These are phyloP conservation scores for Gyrodon lividus DNA, from an alignment of 768 basidiomycete genomes.

Conservation along the genomic window DNA sequence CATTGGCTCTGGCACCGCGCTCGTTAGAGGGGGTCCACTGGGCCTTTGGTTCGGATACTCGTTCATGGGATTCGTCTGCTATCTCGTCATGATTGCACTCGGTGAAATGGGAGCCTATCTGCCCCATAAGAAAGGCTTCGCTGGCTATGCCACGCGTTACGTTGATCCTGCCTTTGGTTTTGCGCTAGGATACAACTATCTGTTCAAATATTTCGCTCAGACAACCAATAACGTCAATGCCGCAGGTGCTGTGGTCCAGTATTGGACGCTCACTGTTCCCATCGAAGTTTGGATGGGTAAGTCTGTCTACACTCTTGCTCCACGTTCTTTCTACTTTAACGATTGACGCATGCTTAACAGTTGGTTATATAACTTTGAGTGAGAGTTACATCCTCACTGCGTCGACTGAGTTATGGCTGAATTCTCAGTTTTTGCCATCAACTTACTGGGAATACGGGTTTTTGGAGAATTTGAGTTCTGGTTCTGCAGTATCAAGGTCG, in stretches of 20 bases:
- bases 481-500: slow-evolving; percentile 47
- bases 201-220: slow-evolving; percentile 61
- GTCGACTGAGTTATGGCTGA: background rate
- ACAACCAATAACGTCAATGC: slow-evolving; percentile 68
- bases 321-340: background rate
- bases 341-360: slow-evolving; percentile 27
- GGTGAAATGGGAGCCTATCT: slow-evolving; percentile 41
- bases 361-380: slow-evolving; percentile 61
- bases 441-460: slow-evolving; percentile 61
- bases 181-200: slow-evolving; percentile 48
- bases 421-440: slow-evolving; percentile 48
- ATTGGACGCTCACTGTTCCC: slow-evolving; percentile 46
- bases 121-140: slow-evolving; percentile 58
- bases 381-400: slow-evolving; percentile 13
- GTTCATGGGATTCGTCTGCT: slow-evolving; percentile 56
- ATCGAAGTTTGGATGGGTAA: slow-evolving; percentile 56
- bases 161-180: slow-evolving; percentile 70
- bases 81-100: slow-evolving; percentile 55
- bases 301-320: slow-evolving; percentile 23
- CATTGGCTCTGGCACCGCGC: slow-evolving; percentile 59
- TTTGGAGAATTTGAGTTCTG: slow-evolving; percentile 59
- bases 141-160: slow-evolving; percentile 62
- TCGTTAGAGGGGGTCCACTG: slow-evolving; percentile 53
- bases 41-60: slow-evolving; percentile 41
- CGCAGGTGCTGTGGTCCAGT: slow-evolving; percentile 52